phyloP scores from a whole-genome alignment of 139 green algal species.

The Trebouxia sp. region DNA sequence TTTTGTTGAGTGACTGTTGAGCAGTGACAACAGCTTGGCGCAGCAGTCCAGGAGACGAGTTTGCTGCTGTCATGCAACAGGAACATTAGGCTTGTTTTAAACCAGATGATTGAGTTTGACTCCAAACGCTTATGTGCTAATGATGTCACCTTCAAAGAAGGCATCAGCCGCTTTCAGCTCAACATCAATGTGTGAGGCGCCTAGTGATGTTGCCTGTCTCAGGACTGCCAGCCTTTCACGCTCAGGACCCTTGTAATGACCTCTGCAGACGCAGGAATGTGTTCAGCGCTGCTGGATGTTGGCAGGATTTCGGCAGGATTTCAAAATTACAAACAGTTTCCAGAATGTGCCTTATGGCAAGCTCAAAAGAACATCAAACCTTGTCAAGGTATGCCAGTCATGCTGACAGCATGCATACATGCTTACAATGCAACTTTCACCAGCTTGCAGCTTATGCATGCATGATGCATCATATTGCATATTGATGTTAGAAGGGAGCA shows the following conservation, averaged over 20 bases:
- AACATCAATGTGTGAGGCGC: constrained; percentile 90
- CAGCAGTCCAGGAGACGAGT: too few species aligned
- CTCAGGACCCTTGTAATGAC: constrained; percentile 86
- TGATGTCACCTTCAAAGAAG: constrained; percentile 78
- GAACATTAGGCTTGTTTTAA: too few species aligned
- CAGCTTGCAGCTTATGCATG: background rate
- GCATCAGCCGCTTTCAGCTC: constrained; percentile 80
- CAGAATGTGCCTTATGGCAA: background rate
- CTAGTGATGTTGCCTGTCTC: constrained; percentile 68
- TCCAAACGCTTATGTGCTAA: too few species aligned
- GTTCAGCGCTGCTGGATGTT: background rate
- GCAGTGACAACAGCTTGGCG: too few species aligned
- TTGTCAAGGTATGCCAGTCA: too few species aligned
- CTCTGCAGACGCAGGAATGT: constrained; percentile 53
- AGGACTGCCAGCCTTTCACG: constrained; percentile 67
- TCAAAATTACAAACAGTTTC: background rate
- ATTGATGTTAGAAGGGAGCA: too few species aligned
- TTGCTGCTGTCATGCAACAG: too few species aligned
- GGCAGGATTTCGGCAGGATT: background rate
- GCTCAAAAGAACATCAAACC: too few species aligned
- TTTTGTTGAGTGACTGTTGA: too few species aligned
- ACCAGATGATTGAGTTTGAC: too few species aligned
- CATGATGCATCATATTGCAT: background rate
- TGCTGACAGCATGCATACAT: background rate
- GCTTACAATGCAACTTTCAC: background rate